Base-by-base conservation (phyloP, 2,329 filamentous ascomycete species). In the Verticillium longisporum region DNA sequence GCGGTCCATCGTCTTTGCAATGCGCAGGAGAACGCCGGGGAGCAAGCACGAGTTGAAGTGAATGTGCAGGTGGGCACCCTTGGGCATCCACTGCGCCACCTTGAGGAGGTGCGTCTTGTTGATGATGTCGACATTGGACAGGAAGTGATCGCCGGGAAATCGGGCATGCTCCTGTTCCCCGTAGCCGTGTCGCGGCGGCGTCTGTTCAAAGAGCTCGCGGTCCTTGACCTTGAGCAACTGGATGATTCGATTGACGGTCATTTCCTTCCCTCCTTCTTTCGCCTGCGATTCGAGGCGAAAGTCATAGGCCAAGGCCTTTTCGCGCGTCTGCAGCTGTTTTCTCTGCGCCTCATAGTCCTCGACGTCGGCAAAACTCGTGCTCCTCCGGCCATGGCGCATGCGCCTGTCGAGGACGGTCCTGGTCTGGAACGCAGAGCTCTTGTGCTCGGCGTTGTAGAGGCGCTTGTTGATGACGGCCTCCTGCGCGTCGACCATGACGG, bases 31-130 rank as follows among this genome's bases (percentile, higher is more conserved):
- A 5, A 86, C 79, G 1, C 77, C 71, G 10, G 88, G 87, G 14
- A 79, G 76, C 4, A 92, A 76, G 63, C 88, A 90, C n/a, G 89
- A 83, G 70, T 92, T 92, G 78, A 90, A 92, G 71, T 92, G 89
- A 31, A 91, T 83, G 71, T 92, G 89, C 31, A 92, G 77, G 69
- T 92, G 87, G 0, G 83, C 82, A 2, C 88, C 89, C 72, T 92
- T 92, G 53, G 89, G 89, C 77, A 90, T 82, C 61, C 72, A 69
- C 36, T 75, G 75, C 6, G 86, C 82, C 32, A 88, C 79, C 33
- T 77, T 66, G 66, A 86, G 84, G 14, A 92, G 68, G 54, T 75
- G 72, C 9, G 88, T 90, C 56, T 78, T 59, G 41, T 80, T 72
- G 66, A 88, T 84, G 50, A 84, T 71, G 59, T 79, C 71, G 55